phyloP scores from a whole-genome alignment of 2,329 filamentous ascomycete species.

The Celoporthe dispersa region DNA sequence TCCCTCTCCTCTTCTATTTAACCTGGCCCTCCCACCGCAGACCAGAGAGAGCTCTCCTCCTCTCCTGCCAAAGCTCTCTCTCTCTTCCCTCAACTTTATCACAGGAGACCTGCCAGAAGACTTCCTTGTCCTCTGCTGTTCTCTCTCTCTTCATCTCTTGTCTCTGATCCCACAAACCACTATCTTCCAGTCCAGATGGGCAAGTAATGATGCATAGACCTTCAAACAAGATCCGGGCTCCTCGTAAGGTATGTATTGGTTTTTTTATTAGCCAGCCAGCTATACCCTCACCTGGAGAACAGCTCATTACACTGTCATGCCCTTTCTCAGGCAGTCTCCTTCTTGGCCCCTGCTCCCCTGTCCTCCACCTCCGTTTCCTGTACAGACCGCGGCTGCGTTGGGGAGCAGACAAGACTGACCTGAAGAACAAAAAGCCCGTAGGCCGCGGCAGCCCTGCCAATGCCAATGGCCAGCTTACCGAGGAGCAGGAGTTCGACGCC shows the following conservation, averaged over 20 bases:
- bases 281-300: background rate
- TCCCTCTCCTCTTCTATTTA: background rate
- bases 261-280: background rate
- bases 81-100: background rate
- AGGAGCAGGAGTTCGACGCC: conserved; percentile 79
- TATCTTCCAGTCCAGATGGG: background rate
- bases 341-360: background rate
- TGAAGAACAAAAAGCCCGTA: conserved; percentile 34
- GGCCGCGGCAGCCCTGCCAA: conserved; percentile 10
- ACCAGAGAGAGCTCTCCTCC: background rate
- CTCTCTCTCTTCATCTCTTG: background rate
- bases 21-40: background rate
- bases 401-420: conserved; percentile 25
- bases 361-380: background rate
- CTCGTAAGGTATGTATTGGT: conserved; percentile 29
- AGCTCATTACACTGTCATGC: background rate
- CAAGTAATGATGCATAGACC: conserved; percentile 27
- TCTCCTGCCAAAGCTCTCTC: background rate
- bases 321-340: background rate
- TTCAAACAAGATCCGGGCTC: conserved; percentile 26
- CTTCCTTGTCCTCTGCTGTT: background rate
- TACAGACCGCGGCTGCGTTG: background rate
- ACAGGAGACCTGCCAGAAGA: background rate
- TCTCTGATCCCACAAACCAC: background rate
- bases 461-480: conserved; percentile 39